These are phyloP conservation scores for Torrubiella hemipterigena DNA, from an alignment of 2,329 filamentous ascomycete genomes.

Conservation along the genomic window DNA sequence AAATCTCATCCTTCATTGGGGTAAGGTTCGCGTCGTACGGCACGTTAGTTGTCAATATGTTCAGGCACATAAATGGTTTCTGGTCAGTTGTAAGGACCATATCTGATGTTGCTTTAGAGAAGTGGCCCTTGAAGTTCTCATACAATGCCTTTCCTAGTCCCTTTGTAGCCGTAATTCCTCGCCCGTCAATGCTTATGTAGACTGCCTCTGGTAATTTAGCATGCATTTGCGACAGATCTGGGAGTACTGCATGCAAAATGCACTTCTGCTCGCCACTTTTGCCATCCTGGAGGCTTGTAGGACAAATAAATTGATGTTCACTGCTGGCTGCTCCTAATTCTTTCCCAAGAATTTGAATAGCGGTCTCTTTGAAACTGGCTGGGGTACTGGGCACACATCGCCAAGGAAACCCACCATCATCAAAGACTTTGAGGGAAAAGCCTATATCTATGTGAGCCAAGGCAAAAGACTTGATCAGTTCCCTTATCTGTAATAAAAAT, in stretches of 20 bases:
- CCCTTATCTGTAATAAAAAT: conserved; percentile 43
- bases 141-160: conserved; percentile 50
- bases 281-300: too few relatives aligned
- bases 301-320: too few relatives aligned
- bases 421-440: conserved; percentile 47
- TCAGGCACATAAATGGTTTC: conserved; percentile 51
- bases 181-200: too few relatives aligned
- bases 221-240: too few relatives aligned
- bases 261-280: too few relatives aligned
- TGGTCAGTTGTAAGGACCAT: too few relatives aligned
- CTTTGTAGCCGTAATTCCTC: conserved; percentile 38
- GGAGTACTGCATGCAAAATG: too few relatives aligned
- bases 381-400: conserved; percentile 46
- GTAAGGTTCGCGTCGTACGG: conserved; percentile 65
- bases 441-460: conserved; percentile 52
- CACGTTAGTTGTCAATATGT: conserved; percentile 46
- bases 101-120: too few relatives aligned
- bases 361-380: conserved; percentile 42
- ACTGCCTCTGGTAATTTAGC: too few relatives aligned
- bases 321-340: too few relatives aligned
- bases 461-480: conserved; percentile 51
- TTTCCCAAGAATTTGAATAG: conserved; percentile 49
- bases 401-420: conserved; percentile 41
- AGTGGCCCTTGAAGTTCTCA: conserved; percentile 34
- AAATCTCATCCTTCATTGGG: conserved; percentile 58